phyloP scores from a whole-genome alignment of 805 yeast species.

The Candida germanica region DNA sequence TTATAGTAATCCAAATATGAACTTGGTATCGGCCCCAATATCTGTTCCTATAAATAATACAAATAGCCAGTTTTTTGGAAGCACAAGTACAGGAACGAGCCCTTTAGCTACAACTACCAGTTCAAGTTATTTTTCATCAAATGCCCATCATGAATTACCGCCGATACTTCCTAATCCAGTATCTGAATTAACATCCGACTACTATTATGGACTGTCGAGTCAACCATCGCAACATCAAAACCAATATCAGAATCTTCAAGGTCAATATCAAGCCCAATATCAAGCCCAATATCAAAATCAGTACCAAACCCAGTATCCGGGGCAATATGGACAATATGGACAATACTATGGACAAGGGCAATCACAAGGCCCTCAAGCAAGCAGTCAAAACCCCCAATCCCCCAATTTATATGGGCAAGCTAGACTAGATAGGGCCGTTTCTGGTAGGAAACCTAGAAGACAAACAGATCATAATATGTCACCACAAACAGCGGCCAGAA shows the following conservation, averaged over 20 bases:
- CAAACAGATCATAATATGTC: conserved; percentile 32
- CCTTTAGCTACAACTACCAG: neutral
- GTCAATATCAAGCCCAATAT: neutral
- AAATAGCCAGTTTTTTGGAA: no score
- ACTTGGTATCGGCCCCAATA: no score
- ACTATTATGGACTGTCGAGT: conserved; percentile 2
- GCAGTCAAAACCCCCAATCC: no score
- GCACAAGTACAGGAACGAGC: neutral
- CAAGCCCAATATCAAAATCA: neutral
- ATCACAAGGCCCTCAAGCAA: no score
- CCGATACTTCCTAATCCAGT: conserved; percentile 8
- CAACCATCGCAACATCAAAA: conserved; percentile 10
- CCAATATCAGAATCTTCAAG: conserved; percentile 3
- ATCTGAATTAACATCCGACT: conserved; percentile 5
- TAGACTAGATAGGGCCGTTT: no score
- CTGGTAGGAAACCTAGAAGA: no score
- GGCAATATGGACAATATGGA: no score
- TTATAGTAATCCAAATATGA: no score
- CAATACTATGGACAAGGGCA: no score
- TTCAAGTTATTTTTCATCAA: neutral
- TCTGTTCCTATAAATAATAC: no score
- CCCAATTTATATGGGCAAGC: no score
- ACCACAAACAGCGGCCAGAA: conserved; percentile 43
- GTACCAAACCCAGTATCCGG: conserved; percentile 1
- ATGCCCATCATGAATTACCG: conserved; percentile 7